Evolutionary conservation across 1,284 basidiomycete species (phyloP).

Genomic region (Vanrija sp.): DNA sequence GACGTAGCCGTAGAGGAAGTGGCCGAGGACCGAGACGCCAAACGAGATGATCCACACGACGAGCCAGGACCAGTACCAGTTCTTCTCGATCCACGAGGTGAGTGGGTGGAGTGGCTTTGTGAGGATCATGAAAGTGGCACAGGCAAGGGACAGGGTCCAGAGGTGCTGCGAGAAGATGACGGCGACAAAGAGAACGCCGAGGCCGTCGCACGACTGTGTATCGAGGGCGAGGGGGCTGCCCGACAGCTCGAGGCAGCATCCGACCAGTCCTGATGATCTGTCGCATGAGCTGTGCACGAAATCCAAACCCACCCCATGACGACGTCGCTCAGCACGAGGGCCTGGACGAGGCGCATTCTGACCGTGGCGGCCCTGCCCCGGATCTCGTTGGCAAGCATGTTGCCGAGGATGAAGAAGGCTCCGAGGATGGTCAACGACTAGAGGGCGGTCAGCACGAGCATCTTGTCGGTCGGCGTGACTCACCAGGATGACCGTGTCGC

Average conservation of each 20-base stretch:
- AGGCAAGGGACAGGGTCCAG: conserved; percentile 46
- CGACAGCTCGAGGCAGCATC: conserved; percentile 24
- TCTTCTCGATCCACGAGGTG: conserved; percentile 42
- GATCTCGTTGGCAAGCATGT: conserved; percentile 36
- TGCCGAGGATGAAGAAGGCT: conserved; percentile 29
- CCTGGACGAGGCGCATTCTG: conserved; percentile 45
- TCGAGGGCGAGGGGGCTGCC: conserved; percentile 25
- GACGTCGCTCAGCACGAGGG: conserved; percentile 45
- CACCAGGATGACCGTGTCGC: conserved; percentile 43
- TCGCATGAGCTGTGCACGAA: background rate
- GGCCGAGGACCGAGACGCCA: conserved; percentile 31
- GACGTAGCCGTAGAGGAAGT: conserved; percentile 37
- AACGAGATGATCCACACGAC: conserved; percentile 39
- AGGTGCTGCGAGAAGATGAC: conserved; percentile 43
- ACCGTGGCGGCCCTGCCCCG: conserved; percentile 39
- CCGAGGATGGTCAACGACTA: conserved; percentile 37
- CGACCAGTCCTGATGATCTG: conserved; percentile 34
- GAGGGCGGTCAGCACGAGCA: background rate
- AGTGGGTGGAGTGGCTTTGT: conserved; percentile 41
- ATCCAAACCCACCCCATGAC: conserved; percentile 35
- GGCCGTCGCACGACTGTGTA: conserved; percentile 35
- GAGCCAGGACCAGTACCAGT: conserved; percentile 41
- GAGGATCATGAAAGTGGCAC: conserved; percentile 49
- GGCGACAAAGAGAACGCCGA: conserved; percentile 40
- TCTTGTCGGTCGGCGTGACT: conserved; percentile 1